Percentiles rank a stretch among this genome's conserved stretches.
Evolutionary conservation across 2,329 filamentous ascomycete species (phyloP).

Genomic region (Colletotrichum sp.): DNA sequence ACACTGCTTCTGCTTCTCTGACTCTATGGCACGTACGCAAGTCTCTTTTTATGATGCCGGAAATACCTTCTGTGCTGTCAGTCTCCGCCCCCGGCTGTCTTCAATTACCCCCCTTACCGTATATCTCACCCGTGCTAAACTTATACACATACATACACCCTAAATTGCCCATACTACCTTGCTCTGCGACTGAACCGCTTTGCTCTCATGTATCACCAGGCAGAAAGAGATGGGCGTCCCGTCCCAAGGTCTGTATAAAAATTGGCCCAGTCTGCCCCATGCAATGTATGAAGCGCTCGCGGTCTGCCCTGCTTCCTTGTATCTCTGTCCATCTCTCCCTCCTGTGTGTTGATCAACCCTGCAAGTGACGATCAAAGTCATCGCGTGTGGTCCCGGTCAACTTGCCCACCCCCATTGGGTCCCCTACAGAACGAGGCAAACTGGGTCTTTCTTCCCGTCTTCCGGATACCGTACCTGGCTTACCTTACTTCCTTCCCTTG

Average conservation of each 20-base stretch:
- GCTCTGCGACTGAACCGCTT: not conserved
- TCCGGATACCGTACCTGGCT: not conserved
- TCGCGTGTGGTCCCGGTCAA: not conserved
- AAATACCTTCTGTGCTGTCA: not conserved
- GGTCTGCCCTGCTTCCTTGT: not conserved
- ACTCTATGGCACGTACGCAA: not conserved
- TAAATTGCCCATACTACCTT: not conserved
- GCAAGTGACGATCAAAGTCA: not conserved
- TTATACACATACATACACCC: not conserved
- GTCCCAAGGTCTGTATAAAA: not conserved
- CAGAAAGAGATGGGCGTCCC: not conserved
- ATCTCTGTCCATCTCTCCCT: not conserved
- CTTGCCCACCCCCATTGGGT: not conserved
- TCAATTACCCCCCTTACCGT: not conserved
- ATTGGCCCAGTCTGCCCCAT: not conserved
- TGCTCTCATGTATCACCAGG: not conserved
- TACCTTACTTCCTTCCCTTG: not conserved
- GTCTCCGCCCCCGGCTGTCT: not conserved
- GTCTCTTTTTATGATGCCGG: not conserved
- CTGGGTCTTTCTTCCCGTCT: not conserved
- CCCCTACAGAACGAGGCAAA: not conserved
- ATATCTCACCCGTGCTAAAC: not conserved
- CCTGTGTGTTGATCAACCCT: not conserved
- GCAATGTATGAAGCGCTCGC: not conserved
- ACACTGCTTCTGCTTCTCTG: not conserved